Evolutionary conservation across 129 eudicot genomes (phyloP).

Genomic region (Flaveria bidentis): DNA sequence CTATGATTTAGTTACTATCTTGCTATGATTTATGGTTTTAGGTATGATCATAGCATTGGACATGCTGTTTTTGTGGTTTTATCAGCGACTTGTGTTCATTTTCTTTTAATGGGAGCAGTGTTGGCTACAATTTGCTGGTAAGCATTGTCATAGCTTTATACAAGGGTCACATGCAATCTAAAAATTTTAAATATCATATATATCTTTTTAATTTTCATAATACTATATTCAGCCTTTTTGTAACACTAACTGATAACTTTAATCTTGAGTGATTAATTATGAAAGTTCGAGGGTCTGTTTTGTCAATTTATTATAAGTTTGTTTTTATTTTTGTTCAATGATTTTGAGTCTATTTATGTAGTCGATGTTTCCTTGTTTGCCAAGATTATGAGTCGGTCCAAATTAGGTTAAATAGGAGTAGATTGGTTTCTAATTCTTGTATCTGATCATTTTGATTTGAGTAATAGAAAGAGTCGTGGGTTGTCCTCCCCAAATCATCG

Average conservation of each 20-base stretch:
- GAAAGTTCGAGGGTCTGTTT: too few species aligned
- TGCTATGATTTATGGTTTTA: constrained; percentile 38
- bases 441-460: too few species aligned
- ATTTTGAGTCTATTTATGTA: too few species aligned
- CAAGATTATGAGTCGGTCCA: too few species aligned
- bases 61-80: constrained; percentile 91
- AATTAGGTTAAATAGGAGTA: too few species aligned
- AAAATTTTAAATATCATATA: not conserved
- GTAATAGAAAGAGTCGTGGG: too few species aligned
- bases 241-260: not conserved
- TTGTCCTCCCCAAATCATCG: too few species aligned
- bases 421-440: too few species aligned
- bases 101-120: constrained; percentile 65
- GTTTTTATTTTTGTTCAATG: too few species aligned
- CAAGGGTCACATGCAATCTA: not conserved
- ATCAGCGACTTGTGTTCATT: constrained; percentile 76
- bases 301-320: too few species aligned
- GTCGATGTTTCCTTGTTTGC: too few species aligned
- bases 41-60: constrained; percentile 93
- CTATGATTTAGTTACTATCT: constrained; percentile 5
- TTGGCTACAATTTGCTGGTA: constrained; percentile 91
- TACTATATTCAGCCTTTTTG: not conserved
- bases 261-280: too few species aligned
- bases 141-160: constrained; percentile 19
- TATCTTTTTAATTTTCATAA: not conserved